phyloP scores from a whole-genome alignment of 1,139 yeast genomes.

The Sugiyamaella neomexicana region DNA sequence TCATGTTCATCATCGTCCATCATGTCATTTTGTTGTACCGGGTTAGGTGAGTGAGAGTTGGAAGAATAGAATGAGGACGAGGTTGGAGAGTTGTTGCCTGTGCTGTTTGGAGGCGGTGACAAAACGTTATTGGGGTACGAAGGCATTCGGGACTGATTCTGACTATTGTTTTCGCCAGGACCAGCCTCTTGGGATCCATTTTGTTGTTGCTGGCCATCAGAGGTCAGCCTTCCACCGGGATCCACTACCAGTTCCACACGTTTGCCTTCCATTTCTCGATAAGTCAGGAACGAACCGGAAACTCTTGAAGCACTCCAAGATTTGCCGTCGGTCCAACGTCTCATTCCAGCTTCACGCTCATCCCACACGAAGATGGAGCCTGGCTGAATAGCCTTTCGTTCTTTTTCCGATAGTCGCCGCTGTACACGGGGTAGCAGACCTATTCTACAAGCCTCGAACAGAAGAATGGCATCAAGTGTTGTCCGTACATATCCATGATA shows the following conservation, averaged over 20 bases:
- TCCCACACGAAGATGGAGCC: conserved; percentile 74
- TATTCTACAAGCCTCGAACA: conserved; percentile 63
- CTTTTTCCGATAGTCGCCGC: conserved; percentile 59
- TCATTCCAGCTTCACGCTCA: conserved; percentile 68
- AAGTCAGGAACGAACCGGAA: conserved; percentile 61
- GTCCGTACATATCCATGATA: conserved; percentile 60
- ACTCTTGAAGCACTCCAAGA: conserved; percentile 74
- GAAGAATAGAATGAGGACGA: background rate
- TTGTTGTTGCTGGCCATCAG: background rate
- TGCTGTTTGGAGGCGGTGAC: background rate
- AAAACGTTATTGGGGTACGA: conserved; percentile 9
- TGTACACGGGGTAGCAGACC: conserved; percentile 59
- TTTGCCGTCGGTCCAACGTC: conserved; percentile 74
- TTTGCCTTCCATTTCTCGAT: conserved; percentile 57
- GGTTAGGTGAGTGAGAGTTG: background rate
- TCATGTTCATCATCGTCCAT: conserved; percentile 21
- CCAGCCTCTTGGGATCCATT: background rate
- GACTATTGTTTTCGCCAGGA: background rate
- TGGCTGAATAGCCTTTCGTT: conserved; percentile 52
- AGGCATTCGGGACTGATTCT: background rate
- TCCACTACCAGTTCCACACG: conserved; percentile 25
- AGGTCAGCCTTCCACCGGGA: background rate
- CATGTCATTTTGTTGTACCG: background rate
- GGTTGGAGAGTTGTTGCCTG: background rate
- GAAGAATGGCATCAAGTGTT: conserved; percentile 60